A percentile compares a stretch with the other conserved stretches of the same genome.
phyloP scores from a whole-genome alignment of 192 early-diverging fungal species.

The Backusella luteola region DNA sequence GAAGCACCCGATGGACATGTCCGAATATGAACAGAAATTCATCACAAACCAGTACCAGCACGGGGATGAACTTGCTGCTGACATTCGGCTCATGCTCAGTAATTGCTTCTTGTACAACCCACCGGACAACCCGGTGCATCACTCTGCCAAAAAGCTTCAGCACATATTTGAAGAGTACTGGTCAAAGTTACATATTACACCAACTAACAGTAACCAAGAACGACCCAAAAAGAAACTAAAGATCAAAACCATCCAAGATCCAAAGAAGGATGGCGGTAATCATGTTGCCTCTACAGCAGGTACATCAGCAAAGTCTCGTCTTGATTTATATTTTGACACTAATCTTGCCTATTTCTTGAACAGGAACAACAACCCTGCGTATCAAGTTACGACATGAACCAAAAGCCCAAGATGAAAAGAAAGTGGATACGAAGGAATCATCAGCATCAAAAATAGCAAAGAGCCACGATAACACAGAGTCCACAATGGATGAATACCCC shows the following conservation, averaged over 20 bases:
- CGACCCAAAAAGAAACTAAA: not conserved
- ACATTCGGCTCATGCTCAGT: slow-evolving; percentile 65
- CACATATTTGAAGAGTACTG: slow-evolving; percentile 66
- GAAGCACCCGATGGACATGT: slow-evolving; percentile 79
- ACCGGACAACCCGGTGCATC: slow-evolving; percentile 53
- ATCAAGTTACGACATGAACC: no score
- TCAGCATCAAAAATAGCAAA: no score
- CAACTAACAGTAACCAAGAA: not conserved
- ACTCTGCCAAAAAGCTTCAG: slow-evolving; percentile 63
- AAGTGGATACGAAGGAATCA: no score
- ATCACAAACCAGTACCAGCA: slow-evolving; percentile 57
- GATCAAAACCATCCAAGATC: not conserved
- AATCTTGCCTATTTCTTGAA: no score
- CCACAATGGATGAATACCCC: no score
- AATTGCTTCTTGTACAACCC: slow-evolving; percentile 83
- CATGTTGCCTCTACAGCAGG: no score
- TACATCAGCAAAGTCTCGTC: no score
- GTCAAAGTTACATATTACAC: slow-evolving; percentile 31
- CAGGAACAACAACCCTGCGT: no score
- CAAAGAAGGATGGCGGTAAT: no score
- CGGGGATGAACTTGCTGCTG: slow-evolving; percentile 59
- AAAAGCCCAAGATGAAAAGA: no score
- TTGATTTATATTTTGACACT: no score
- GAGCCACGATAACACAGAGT: no score
- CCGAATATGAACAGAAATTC: slow-evolving; percentile 63